A percentile compares a stretch with the other conserved stretches of the same genome.
These are phyloP conservation scores for Saccharomyces hybrid DNA, from an alignment of 1,139 yeast species.

Conservation along the genomic window DNA sequence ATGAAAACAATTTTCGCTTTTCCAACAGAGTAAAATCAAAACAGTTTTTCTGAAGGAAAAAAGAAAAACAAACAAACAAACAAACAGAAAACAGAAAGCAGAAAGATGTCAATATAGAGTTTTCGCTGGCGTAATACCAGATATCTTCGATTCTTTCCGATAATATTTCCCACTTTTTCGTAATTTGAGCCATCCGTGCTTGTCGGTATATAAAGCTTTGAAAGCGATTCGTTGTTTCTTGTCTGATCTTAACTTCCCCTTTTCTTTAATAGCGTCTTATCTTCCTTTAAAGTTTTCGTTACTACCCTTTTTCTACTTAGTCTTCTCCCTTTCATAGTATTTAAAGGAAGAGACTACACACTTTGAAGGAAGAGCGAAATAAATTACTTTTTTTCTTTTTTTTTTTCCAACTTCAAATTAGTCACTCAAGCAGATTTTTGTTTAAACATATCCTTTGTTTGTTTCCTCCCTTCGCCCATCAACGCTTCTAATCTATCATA, in stretches of 20 bases:
- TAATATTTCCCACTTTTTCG: background rate
- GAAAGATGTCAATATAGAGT: background rate
- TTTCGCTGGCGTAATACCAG: background rate
- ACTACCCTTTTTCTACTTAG: background rate
- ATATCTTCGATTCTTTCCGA: background rate
- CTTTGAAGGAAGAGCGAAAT: background rate
- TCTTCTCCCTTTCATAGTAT: background rate
- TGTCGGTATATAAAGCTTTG: background rate
- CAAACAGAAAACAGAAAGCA: background rate
- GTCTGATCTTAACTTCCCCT: background rate
- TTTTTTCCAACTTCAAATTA: background rate
- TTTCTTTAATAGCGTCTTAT: background rate
- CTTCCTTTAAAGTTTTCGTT: background rate
- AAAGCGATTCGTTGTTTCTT: background rate
- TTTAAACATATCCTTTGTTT: background rate
- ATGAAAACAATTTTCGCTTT: background rate
- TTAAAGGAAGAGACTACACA: conserved; percentile 1
- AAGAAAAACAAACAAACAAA: background rate
- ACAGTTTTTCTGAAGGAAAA: background rate
- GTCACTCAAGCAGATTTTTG: background rate
- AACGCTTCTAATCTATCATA: background rate
- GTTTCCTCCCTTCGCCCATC: background rate
- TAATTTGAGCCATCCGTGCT: background rate
- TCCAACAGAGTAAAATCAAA: conserved; percentile 1
- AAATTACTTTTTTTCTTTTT: background rate